Conservation (phyloP, 1,139 yeast species). For the Blastobotrys illinoisensis region DNA sequence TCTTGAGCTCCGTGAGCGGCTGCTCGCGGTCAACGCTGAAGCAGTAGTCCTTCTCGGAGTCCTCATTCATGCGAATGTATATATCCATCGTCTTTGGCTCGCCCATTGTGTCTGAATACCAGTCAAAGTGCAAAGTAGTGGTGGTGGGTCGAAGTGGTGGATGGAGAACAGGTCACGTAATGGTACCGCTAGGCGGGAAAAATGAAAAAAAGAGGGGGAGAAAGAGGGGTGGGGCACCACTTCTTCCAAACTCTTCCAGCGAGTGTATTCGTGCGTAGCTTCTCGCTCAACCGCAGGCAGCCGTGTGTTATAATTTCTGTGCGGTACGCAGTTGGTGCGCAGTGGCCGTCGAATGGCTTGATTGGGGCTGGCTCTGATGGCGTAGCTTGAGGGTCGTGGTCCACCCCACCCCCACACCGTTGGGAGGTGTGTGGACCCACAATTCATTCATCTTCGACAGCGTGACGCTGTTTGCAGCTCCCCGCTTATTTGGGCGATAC, state of each 20-base stretch:
- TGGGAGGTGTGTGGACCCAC: background rate
- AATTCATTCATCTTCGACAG: background rate
- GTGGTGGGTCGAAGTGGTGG: no score
- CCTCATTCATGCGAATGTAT: slow-evolving; percentile 80
- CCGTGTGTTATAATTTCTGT: no score
- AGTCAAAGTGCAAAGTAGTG: no score
- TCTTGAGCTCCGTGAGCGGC: slow-evolving; percentile 52
- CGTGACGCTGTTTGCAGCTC: background rate
- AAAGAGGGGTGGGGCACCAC: background rate
- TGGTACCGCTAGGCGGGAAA: background rate
- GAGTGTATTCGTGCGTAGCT: no score
- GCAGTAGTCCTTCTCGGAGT: slow-evolving; percentile 82
- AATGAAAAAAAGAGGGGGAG: background rate
- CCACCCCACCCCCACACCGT: background rate
- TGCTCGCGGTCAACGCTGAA: slow-evolving; percentile 57
- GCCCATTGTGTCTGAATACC: background rate
- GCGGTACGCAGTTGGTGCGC: no score
- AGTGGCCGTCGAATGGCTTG: no score
- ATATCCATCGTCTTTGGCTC: slow-evolving; percentile 44
- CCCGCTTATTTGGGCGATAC: no score
- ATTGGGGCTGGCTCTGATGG: no score
- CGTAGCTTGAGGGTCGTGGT: no score
- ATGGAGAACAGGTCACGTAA: background rate
- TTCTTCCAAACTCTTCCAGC: background rate
- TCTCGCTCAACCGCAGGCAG: no score